These are phyloP conservation scores for Ceraceosorus guamensis DNA, from an alignment of 1,284 basidiomycete genomes.

Conservation along the genomic window DNA sequence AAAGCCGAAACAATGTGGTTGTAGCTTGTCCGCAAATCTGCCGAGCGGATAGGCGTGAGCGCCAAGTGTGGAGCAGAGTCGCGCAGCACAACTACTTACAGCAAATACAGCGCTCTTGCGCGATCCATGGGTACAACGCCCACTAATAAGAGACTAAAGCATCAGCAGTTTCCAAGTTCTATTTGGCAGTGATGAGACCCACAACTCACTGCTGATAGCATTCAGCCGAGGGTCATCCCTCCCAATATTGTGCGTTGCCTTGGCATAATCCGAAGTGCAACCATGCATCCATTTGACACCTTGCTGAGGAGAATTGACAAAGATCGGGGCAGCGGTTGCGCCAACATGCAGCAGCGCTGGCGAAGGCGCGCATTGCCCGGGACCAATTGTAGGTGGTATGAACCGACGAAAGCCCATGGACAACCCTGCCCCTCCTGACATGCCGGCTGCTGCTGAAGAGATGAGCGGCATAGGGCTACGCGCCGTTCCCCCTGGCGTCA, in stretches of 20 bases:
- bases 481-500: too few relatives aligned
- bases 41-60: not conserved
- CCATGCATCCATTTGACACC: slow-evolving; percentile 2
- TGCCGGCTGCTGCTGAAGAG: too few relatives aligned
- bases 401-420: not conserved
- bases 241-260: slow-evolving; percentile 16
- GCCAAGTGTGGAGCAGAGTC: too few relatives aligned
- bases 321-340: slow-evolving; percentile 4
- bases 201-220: slow-evolving; percentile 32
- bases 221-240: slow-evolving; percentile 34
- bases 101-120: not conserved
- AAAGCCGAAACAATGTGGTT: slow-evolving; percentile 39
- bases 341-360: slow-evolving; percentile 9
- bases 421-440: too few relatives aligned
- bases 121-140: slow-evolving; percentile 30
- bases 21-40: slow-evolving; percentile 28
- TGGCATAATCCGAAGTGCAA: slow-evolving; percentile 1
- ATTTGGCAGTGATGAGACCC: too few relatives aligned
- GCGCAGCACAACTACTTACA: not conserved
- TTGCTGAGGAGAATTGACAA: not conserved
- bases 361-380: slow-evolving; percentile 10
- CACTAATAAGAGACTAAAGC: too few relatives aligned
- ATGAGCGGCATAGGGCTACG: too few relatives aligned
- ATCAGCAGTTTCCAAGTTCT: too few relatives aligned
- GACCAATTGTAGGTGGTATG: slow-evolving; percentile 7